Evolutionary conservation across 2,329 filamentous ascomycete species (phyloP).

Genomic region (Aspergillus intermedius): DNA sequence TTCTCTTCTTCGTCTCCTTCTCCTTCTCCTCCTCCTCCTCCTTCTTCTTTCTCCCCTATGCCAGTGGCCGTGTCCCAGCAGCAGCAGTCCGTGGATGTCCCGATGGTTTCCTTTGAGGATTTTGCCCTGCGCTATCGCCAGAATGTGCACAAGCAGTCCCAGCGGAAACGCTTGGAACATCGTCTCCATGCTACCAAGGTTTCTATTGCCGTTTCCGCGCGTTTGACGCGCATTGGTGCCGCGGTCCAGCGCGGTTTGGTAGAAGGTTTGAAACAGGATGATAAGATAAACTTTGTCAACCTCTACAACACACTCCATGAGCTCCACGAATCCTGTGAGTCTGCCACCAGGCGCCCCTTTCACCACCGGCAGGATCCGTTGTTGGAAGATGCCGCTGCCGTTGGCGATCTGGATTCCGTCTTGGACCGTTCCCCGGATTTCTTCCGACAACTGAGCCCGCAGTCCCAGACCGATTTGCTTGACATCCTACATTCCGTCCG

Average conservation of each 20-base stretch:
- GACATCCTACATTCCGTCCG: constrained; percentile 75
- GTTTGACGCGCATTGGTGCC: constrained; percentile 36
- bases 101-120: constrained; percentile 37
- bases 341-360: constrained; percentile 25
- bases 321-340: constrained; percentile 37
- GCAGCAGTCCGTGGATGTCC: constrained; percentile 10
- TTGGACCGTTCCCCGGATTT: constrained; percentile 31
- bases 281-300: constrained; percentile 39
- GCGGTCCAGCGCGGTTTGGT: constrained; percentile 40
- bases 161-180: constrained; percentile 34
- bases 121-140: constrained; percentile 38
- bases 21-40: neutral
- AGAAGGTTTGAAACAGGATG: constrained; percentile 40
- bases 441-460: constrained; percentile 62
- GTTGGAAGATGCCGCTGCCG: constrained; percentile 22
- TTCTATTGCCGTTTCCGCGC: constrained; percentile 38
- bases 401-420: constrained; percentile 31
- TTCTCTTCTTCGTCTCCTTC: constrained; percentile 1
- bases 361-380: constrained; percentile 30
- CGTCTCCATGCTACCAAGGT: constrained; percentile 37
- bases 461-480: constrained; percentile 68
- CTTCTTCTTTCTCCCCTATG: neutral
- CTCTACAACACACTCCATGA: constrained; percentile 41
- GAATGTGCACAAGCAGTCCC: constrained; percentile 36
- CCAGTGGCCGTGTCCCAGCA: neutral